These are phyloP conservation scores for Cenchrus americanus DNA, from an alignment of 176 grass and related monocot species.

Conservation along the genomic window DNA sequence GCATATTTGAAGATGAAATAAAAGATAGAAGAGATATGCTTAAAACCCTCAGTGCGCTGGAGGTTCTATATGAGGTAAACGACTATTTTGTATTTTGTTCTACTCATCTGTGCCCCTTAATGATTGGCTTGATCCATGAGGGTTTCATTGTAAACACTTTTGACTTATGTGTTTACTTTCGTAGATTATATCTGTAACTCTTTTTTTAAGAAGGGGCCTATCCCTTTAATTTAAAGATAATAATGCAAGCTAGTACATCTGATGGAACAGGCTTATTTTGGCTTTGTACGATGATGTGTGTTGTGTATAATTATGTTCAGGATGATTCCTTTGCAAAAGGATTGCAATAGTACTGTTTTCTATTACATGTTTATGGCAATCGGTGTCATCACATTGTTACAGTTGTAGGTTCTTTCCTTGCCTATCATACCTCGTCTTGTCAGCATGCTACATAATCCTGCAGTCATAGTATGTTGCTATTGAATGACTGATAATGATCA, in stretches of 20 bases:
- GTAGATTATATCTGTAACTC: neutral
- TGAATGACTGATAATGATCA: neutral
- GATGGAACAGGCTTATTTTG: constrained; percentile 3
- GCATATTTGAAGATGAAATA: constrained; percentile 87
- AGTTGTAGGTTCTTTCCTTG: neutral
- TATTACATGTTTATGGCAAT: constrained; percentile 11
- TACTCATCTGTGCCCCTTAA: constrained; percentile 2
- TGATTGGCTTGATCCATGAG: neutral
- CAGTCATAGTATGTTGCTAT: neutral
- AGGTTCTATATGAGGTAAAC: constrained; percentile 90
- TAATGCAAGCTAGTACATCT: neutral
- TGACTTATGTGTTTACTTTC: neutral
- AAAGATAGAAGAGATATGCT: constrained; percentile 81
- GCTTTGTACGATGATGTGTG: neutral
- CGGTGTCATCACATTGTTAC: neutral
- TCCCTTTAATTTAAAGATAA: constrained; percentile 14
- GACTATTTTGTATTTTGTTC: neutral
- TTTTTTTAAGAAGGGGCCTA: neutral
- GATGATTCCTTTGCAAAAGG: constrained; percentile 19
- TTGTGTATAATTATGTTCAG: neutral
- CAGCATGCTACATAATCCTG: constrained; percentile 22
- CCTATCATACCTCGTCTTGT: neutral
- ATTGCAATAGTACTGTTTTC: constrained; percentile 11
- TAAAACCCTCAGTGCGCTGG: constrained; percentile 76
- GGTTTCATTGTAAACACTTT: neutral